phyloP scores from a whole-genome alignment of 1,139 yeast genomes.

The Hemisphaericaspora xylofermentans region DNA sequence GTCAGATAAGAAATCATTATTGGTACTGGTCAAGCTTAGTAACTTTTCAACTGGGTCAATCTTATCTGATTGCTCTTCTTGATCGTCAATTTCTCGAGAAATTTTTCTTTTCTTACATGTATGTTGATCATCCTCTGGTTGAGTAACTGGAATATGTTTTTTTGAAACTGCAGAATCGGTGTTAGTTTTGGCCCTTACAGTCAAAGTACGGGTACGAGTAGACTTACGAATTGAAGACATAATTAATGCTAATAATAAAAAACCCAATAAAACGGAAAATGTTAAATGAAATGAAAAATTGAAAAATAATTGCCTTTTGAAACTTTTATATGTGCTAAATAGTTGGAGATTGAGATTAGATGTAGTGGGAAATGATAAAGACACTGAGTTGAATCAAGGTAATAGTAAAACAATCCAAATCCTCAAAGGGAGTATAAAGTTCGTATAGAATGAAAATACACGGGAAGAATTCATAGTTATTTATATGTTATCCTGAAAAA shows the following conservation, averaged over 20 bases:
- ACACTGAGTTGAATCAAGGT: background rate
- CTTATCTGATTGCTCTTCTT: constrained; percentile 25
- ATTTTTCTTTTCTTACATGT: constrained; percentile 16
- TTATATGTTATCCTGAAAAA: background rate
- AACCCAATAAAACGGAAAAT: background rate
- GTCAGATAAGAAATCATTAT: constrained; percentile 18
- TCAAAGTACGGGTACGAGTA: constrained; percentile 27
- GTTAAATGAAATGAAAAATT: background rate
- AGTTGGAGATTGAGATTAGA: too few relatives aligned
- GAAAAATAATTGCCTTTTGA: background rate
- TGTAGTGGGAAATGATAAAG: too few relatives aligned
- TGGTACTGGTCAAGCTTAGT: constrained; percentile 35
- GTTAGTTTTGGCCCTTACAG: constrained; percentile 19
- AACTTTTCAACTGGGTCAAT: constrained; percentile 48
- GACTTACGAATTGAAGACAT: constrained; percentile 35
- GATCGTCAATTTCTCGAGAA: constrained; percentile 13
- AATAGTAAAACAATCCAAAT: background rate
- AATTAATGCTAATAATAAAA: background rate
- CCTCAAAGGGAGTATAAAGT: background rate
- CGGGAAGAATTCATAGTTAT: background rate
- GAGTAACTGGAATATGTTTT: constrained; percentile 2
- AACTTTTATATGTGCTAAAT: too few relatives aligned
- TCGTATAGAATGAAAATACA: background rate
- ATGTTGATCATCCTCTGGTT: constrained; percentile 5
- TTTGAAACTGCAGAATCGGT: constrained; percentile 4